phyloP scores from a whole-genome alignment of 306 rosid species.

The Medicago lupulina region DNA sequence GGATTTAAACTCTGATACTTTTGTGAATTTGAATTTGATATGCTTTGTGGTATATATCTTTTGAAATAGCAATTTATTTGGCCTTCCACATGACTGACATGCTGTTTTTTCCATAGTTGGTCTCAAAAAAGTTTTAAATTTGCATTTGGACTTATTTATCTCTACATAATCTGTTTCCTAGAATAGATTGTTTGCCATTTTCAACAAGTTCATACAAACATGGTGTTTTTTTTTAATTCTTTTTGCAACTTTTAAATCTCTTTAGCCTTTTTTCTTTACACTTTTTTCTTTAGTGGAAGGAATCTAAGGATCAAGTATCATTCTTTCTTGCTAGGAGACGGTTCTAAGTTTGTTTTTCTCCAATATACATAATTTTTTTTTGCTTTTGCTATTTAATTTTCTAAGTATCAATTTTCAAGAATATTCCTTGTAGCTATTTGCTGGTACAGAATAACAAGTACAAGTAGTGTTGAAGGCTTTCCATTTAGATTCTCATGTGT shows the following conservation, averaged over 20 bases:
- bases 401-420: conserved; percentile 13
- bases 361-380: not conserved
- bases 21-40: not conserved
- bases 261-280: conserved; percentile 31
- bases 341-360: conserved; percentile 17
- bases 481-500: conserved; percentile 9
- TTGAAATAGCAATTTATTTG: conserved; percentile 4
- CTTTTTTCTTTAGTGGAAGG: conserved; percentile 44
- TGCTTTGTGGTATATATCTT: not conserved
- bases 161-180: conserved; percentile 9
- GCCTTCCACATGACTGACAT: not conserved
- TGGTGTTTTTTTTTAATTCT: conserved; percentile 21
- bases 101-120: conserved; percentile 8
- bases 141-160: conserved; percentile 12
- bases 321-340: conserved; percentile 35
- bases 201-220: conserved; percentile 26
- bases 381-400: conserved; percentile 9
- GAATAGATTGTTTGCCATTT: conserved; percentile 24
- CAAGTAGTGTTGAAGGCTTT: conserved; percentile 18
- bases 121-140: not conserved
- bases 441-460: conserved; percentile 3
- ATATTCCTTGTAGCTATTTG: conserved; percentile 23
- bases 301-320: conserved; percentile 30
- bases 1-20: too few relatives aligned
- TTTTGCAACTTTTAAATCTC: conserved; percentile 39